Base-by-base conservation (phyloP, 805 yeast species). In the Wickerhamomyces hampshirensis region DNA sequence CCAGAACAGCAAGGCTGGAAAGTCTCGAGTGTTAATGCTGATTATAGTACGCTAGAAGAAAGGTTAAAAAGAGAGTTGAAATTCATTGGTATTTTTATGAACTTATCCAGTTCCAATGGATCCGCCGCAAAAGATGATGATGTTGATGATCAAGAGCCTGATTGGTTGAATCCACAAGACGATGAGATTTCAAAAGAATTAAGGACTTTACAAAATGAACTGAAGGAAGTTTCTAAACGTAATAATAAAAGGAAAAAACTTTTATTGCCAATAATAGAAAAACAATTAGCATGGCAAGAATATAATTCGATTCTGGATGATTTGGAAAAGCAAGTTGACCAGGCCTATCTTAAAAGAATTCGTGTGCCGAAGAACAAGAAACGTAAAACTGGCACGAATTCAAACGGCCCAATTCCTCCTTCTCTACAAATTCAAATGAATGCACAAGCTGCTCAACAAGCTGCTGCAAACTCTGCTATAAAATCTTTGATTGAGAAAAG, bases 301-400 rank as follows among this genome's bases (percentile, higher is more conserved):
- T 93, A 86, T 58, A 69, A 80, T 40, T 83, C 91, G 10, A 89
- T 93, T 35, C 61, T 88, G 40, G 98, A 93, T 39, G 98, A 93
- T 55, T 68, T 93, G 47, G 97, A 93, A 58, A 93, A 91, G 58
- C 99, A 93, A 61, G 89, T 93, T 26, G 98, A 93, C 56, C 97
- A 86, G 58, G 89, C 95, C 15, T 93, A 89, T 56, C 64, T 84
- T 44, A 84, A 88, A 58, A 69, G 97, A 41, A 72, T 84, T 38
- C 77, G 88, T 49, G 86, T 79, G 6, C 80, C 87, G 38, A 83
- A 65, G 44, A 62, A 59, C 38, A 66, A 64, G 40, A 67, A 67
- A 53, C 63, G 65, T 44, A 59, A 55, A 28, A 50, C 52, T 37
- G 46, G 18, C 38, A 23, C 54, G 31, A 39, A 55, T 43, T 7